These are phyloP conservation scores for Penicillium sp. DNA, from an alignment of 2,329 filamentous ascomycete genomes.

Conservation along the genomic window DNA sequence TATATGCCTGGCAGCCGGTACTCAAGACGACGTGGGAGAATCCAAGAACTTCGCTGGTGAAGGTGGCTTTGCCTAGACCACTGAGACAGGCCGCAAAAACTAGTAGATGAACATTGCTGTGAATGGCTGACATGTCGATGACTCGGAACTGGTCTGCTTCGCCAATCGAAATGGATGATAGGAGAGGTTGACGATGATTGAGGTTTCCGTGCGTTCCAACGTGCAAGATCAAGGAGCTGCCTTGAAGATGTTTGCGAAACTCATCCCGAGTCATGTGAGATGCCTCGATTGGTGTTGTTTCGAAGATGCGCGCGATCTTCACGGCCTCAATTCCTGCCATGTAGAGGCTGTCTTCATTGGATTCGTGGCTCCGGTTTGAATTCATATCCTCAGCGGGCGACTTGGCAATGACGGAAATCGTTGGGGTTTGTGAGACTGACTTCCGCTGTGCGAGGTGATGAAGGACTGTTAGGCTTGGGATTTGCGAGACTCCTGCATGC, in stretches of 20 bases:
- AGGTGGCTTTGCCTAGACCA: slow-evolving; percentile 18
- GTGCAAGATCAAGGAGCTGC: slow-evolving; percentile 18
- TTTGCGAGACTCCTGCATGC: slow-evolving; percentile 20
- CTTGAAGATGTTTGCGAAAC: slow-evolving; percentile 18
- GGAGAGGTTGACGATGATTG: slow-evolving; percentile 16
- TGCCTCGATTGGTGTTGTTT: slow-evolving; percentile 24
- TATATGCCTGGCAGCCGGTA: slow-evolving; percentile 22
- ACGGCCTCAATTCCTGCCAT: slow-evolving; percentile 24
- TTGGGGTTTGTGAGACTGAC: slow-evolving; percentile 10
- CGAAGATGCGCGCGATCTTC: slow-evolving; percentile 21
- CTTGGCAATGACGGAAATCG: slow-evolving; percentile 22
- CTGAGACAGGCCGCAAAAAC: slow-evolving; percentile 24
- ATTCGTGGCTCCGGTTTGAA: neutral
- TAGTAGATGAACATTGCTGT: slow-evolving; percentile 17
- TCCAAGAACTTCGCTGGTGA: slow-evolving; percentile 20
- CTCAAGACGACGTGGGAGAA: slow-evolving; percentile 24
- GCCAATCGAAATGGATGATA: slow-evolving; percentile 22
- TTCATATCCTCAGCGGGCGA: slow-evolving; percentile 6
- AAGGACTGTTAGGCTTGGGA: slow-evolving; percentile 20
- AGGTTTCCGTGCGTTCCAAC: slow-evolving; percentile 22
- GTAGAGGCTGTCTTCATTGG: slow-evolving; percentile 14
- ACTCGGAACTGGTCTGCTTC: slow-evolving; percentile 23
- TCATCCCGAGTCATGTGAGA: slow-evolving; percentile 16
- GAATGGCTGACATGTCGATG: slow-evolving; percentile 18
- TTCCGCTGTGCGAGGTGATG: slow-evolving; percentile 18